Base-by-base conservation (phyloP, 495 filamentous ascomycete species). In the Xylaria longipes region DNA sequence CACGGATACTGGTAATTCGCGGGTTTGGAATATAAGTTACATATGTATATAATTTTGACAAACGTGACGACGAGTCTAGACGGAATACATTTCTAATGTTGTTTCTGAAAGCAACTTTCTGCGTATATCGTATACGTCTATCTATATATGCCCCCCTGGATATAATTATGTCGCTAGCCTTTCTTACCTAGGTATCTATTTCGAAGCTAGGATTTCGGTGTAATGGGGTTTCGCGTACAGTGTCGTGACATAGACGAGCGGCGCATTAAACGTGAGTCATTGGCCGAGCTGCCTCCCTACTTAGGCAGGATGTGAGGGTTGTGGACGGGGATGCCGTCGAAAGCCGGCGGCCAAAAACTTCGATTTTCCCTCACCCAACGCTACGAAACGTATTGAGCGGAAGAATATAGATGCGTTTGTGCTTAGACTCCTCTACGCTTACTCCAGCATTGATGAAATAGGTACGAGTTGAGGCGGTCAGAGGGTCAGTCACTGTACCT, bases 221-320 rank as follows among this genome's bases (percentile, higher is more conserved):
- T 60, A 37, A 37, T 37, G 4, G n/a, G n/a, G n/a, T n/a, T 37
- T 60, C 20, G 22, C 57, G 31, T 31, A 15, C 39, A 5, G 20
- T 35, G 5, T 52, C 43, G 63, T 52, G 31, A 25, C 17, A 17
- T 8, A 33, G 46, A 66, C n/a, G 63, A 25, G 41, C 27, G 63
- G n/a, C 31, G 31, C 37, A 15, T 25, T 17, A 52, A 17, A 9
- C 20, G 25, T 66, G 63, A 66, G 63, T 66, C 63, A 66, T 64
- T 15, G 41, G 25, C 41, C 41, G 61, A 31, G 35, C 57, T 60
- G 37, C 33, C 25, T 63, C n/a, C n/a, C 3, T 48, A 64, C 37
- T 35, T 17, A 54, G 27, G 17, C 52, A 56, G 52, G 52, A 27
- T 37, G 20, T 29, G 17, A 57, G 54, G 20, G 31, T 31, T 7